These are phyloP conservation scores for Blastomyces percursus DNA, from an alignment of 2,329 filamentous ascomycete genomes.

Conservation along the genomic window DNA sequence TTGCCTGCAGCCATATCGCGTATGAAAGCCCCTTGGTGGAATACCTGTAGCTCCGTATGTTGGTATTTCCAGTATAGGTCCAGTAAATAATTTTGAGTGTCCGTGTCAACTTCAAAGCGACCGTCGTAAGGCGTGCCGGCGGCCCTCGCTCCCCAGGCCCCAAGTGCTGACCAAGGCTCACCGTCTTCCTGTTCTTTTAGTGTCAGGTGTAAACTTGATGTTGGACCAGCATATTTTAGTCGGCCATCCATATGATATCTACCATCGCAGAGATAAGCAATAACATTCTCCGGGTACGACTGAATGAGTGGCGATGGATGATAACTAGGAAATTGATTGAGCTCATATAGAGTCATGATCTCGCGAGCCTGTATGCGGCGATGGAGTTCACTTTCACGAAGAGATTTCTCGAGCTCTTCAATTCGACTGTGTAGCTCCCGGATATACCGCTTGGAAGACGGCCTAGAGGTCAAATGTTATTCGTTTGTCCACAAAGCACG, in stretches of 20 bases:
- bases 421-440: slow-evolving; percentile 12
- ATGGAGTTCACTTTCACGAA: slow-evolving; percentile 7
- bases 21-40: slow-evolving; percentile 6
- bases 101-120: slow-evolving; percentile 5
- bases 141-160: slow-evolving; percentile 5
- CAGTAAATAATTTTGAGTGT: slow-evolving; percentile 9
- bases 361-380: background rate
- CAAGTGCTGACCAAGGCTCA: slow-evolving; percentile 5
- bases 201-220: slow-evolving; percentile 9
- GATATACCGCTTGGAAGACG: slow-evolving; percentile 13
- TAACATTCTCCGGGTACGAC: slow-evolving; percentile 5
- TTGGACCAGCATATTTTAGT: slow-evolving; percentile 4
- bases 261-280: slow-evolving; percentile 7
- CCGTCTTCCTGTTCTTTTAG: slow-evolving; percentile 2
- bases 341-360: slow-evolving; percentile 4
- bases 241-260: slow-evolving; percentile 8
- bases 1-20: slow-evolving; percentile 8
- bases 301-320: slow-evolving; percentile 3
- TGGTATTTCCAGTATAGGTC: slow-evolving; percentile 11
- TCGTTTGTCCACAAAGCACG: background rate
- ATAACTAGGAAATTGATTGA: slow-evolving; percentile 7
- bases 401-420: slow-evolving; percentile 10
- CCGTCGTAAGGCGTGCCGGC: background rate
- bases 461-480: slow-evolving; percentile 5
- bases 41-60: slow-evolving; percentile 10